Base-by-base conservation (phyloP, 331 rosid genomes). In the Acacia pycnantha region DNA sequence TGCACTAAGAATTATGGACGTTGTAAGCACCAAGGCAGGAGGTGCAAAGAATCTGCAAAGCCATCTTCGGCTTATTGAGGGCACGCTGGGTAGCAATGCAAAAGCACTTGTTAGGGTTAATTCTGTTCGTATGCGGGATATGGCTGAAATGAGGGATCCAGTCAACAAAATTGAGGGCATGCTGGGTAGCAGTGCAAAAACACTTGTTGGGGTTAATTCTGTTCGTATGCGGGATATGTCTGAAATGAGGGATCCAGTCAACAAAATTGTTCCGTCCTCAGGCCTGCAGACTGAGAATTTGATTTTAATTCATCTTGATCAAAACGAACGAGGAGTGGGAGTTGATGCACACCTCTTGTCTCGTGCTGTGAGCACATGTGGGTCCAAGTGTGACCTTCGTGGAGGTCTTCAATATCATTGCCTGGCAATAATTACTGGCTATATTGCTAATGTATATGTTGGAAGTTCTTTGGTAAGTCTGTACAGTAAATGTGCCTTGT, bases 381-480 rank as follows among this genome's bases (percentile, higher is more conserved):
- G 89, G 61, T 89, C 86, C 18, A 73, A 59, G 27, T 89, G 89
- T 62, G 83, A 95, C 62, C 81, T 87, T 27, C 71, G 40, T 15
- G 93, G 91, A 11, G 97, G 97, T 8, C 67, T 88, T 89, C 97
- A 84, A 21, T 88, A 90, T 82, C 98, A 95, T 77, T 95, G 94
- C 78, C 78, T 86, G 2, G 97, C 91, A 24, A 50, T 93, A 27
- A 79, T 75, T 85, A 51, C 82, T 84, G 98, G 98, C 76, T 89
- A 88, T 81, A 61, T 84, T 33, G 58, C 85, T 56, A 91, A 92
- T 91, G 85, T 93, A 13, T 93, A 93, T 76, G 87, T 93, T 41
- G 98, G 94, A 66, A 95, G 92, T 77, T 92, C 94, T 79, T 82
- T 95, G 92, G 74, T 95, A 2, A 90, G 90, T 61, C 76, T 93